Evolutionary conservation across 352 stramenopile species (phyloP), one percentile per base, ranked within the genome.

Genomic region (Pythium monospermum): DNA sequence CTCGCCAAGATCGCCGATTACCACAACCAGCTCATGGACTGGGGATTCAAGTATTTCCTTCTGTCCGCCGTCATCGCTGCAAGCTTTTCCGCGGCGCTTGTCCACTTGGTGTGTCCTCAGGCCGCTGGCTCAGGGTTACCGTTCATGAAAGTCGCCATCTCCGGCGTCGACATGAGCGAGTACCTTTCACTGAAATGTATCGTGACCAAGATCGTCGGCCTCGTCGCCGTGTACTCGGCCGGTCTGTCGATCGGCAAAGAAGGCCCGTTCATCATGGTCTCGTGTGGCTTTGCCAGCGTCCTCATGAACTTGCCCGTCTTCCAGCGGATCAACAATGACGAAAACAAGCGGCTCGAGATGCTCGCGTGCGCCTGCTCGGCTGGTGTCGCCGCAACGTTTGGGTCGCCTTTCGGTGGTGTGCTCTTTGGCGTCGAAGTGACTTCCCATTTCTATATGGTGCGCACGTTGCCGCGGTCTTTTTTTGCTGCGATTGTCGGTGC

Each of bases 211-310:
- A 82, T 87, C 43, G 63, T 84, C 11, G 82, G 82, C 5, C 52
- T 90, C 5, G 62, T 90, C 32, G 65, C 67, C n/a, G 73, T 69
- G 12, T 72, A 84, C 25, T 64, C 68, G 0, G 82, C 78, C 10
- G 83, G 79, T 0, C 55, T 94, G 1, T 88, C 76, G 18, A 87
- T 94, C 50, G 83, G 83, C 33, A 89, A 90, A 61, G 85, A 95
- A 69, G 85, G 85, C 0, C 81, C 85, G 19, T 94, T 92, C 59
- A 89, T 95, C 51, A 90, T 91, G 77, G 93, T 93, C 53, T 85
- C 80, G 10, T 91, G 77, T 48, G 78, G 74, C 25, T 87, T 95
- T 64, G 82, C 83, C 25, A 84, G 73, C 40, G 57, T 86, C 15
- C 52, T 95, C 18, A 87, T 95, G 75, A 78, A 85, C 48, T 71